These are phyloP conservation scores for Cytospora paraplurivora DNA, from an alignment of 2,329 filamentous ascomycete species.

Conservation along the genomic window DNA sequence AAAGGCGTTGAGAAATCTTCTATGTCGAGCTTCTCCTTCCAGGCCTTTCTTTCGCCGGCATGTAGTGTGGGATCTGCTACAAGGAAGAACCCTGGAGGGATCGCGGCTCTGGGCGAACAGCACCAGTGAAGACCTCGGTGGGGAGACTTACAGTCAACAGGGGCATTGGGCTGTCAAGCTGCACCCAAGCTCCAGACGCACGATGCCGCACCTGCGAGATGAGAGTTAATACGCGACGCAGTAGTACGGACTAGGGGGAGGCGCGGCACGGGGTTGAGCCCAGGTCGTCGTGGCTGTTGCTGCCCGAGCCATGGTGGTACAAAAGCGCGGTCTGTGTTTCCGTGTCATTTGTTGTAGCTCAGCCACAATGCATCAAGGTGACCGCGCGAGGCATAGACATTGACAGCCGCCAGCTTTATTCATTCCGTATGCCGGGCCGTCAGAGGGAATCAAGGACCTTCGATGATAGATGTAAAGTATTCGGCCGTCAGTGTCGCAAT, in stretches of 20 bases:
- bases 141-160: conserved; percentile 6
- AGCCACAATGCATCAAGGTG: conserved; percentile 7
- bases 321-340: conserved; percentile 20
- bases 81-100: conserved; percentile 20
- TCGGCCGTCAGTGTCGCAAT: background rate
- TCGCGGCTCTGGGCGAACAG: conserved; percentile 8
- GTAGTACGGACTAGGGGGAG: conserved; percentile 18
- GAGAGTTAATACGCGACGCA: conserved; percentile 21
- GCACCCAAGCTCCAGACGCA: conserved; percentile 24
- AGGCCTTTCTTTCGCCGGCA: conserved; percentile 14
- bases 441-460: background rate
- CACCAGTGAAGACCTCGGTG: conserved; percentile 1
- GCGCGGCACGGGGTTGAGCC: conserved; percentile 17
- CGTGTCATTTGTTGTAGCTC: conserved; percentile 15
- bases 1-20: conserved; percentile 12
- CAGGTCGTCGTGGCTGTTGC: conserved; percentile 25
- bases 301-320: conserved; percentile 24
- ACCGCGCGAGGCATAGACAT: conserved; percentile 1
- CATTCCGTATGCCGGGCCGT: background rate
- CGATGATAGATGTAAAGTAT: background rate
- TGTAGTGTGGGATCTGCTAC: conserved; percentile 8
- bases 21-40: conserved; percentile 16
- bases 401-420: conserved; percentile 2
- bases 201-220: conserved; percentile 28
- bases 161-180: conserved; percentile 23